A percentile compares a stretch with the other conserved stretches of the same genome.
Conservation (phyloP, 1,284 basidiomycete species). For the Malassezia furfur region DNA sequence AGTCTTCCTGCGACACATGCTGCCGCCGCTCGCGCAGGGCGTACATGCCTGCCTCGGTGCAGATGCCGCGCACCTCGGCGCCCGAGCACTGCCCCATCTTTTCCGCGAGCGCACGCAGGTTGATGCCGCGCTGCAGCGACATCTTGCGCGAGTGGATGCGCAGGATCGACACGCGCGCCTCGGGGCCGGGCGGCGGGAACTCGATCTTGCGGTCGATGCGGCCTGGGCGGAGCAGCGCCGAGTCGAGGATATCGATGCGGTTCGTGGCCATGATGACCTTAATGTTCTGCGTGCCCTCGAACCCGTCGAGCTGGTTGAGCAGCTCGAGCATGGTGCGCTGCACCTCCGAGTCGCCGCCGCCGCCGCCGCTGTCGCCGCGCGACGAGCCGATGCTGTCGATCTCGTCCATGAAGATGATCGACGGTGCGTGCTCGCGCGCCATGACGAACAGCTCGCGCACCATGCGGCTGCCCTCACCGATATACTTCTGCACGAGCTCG, state of each 20-base stretch:
- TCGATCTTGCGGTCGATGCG: constrained; percentile 98
- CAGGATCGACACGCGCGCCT: constrained; percentile 90
- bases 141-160: constrained; percentile 98
- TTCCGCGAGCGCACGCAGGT: constrained; percentile 83
- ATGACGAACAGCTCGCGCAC: constrained; percentile 88
- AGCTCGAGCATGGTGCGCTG: constrained; percentile 96
- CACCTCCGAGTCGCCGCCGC: constrained; percentile 78
- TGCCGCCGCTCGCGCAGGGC: constrained; percentile 86
- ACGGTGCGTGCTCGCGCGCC: constrained; percentile 96
- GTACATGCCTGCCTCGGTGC: constrained; percentile 98
- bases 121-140: constrained; percentile 95
- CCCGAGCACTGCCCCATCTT: constrained; percentile 99
- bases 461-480: constrained; percentile 79
- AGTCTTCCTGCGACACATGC: constrained; percentile 92
- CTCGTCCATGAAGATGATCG: constrained; percentile 99
- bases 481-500: constrained; percentile 96
- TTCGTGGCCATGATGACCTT: constrained; percentile 99
- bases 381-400: constrained; percentile 96
- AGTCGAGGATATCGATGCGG: constrained; percentile 93
- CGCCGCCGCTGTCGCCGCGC: constrained; percentile 76
- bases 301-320: constrained; percentile 92
- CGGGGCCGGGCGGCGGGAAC: constrained; percentile 95
- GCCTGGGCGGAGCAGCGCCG: constrained; percentile 84
- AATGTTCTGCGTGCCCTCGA: constrained; percentile 96
- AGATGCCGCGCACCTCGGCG: constrained; percentile 94